These are phyloP conservation scores for Picea abies DNA, from an alignment of 83 land plant genomes.

Conservation along the genomic window DNA sequence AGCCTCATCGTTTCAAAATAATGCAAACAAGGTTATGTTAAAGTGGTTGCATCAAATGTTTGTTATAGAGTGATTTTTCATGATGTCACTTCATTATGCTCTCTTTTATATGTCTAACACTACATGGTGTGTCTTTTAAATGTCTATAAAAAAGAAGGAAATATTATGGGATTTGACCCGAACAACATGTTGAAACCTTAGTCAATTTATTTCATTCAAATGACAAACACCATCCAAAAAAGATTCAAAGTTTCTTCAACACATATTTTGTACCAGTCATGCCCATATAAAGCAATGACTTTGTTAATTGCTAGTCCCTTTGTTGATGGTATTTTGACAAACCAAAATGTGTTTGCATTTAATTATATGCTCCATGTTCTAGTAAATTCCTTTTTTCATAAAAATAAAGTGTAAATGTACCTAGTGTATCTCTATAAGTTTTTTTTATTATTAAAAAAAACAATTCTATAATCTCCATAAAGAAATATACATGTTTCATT, in stretches of 20 bases:
- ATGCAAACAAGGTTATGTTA: neutral
- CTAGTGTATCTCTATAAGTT: neutral
- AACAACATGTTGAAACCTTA: slow-evolving; percentile 31
- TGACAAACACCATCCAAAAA: slow-evolving; percentile 32
- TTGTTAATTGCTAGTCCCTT: slow-evolving; percentile 85
- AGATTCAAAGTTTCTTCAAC: too few species aligned
- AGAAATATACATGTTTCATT: too few species aligned
- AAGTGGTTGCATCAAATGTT: neutral
- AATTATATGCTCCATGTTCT: slow-evolving; percentile 75
- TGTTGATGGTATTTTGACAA: too few species aligned
- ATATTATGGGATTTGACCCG: neutral
- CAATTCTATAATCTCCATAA: too few species aligned
- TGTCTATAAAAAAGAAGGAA: neutral
- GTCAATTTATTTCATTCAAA: slow-evolving; percentile 44
- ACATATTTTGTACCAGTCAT: slow-evolving; percentile 58
- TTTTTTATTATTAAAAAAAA: slow-evolving; percentile 10
- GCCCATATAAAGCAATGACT: slow-evolving; percentile 88
- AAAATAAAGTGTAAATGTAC: neutral
- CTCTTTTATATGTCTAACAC: too few species aligned
- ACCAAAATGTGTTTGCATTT: slow-evolving; percentile 57
- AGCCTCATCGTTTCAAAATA: neutral
- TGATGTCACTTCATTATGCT: neutral
- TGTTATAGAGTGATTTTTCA: neutral
- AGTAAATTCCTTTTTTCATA: slow-evolving; percentile 44
- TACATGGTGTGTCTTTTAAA: neutral